A percentile compares a stretch with the other conserved stretches of the same genome.
These are phyloP conservation scores for Mycosphaerella sp. DNA, from an alignment of 2,329 filamentous ascomycete genomes.

Conservation along the genomic window DNA sequence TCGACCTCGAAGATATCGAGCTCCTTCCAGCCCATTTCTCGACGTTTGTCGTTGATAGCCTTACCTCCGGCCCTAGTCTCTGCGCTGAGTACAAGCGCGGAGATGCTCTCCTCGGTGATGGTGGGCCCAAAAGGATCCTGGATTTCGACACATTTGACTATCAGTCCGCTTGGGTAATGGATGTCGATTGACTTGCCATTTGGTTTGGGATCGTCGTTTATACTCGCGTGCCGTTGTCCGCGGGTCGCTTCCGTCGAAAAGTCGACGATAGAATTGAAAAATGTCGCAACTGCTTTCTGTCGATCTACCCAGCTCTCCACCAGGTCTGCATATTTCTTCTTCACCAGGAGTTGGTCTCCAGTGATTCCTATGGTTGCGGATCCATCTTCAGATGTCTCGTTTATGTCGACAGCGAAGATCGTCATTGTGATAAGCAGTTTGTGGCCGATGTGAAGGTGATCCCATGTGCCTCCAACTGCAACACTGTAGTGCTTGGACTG, in stretches of 20 bases:
- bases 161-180: slow-evolving; percentile 56
- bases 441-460: slow-evolving; percentile 91
- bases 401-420: slow-evolving; percentile 58
- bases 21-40: slow-evolving; percentile 65
- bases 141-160: slow-evolving; percentile 75
- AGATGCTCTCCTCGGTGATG: slow-evolving; percentile 70
- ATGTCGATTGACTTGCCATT: slow-evolving; percentile 53
- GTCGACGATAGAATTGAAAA: slow-evolving; percentile 59
- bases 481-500: slow-evolving; percentile 52
- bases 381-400: slow-evolving; percentile 36
- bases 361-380: slow-evolving; percentile 79
- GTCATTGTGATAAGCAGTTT: slow-evolving; percentile 93
- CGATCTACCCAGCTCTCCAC: slow-evolving; percentile 76
- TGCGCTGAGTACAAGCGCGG: slow-evolving; percentile 75
- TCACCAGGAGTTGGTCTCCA: slow-evolving; percentile 74
- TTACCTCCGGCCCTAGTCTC: slow-evolving; percentile 80
- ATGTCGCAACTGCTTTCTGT: slow-evolving; percentile 62
- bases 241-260: slow-evolving; percentile 43
- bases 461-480: slow-evolving; percentile 88
- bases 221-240: slow-evolving; percentile 33
- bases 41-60: slow-evolving; percentile 78
- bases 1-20: slow-evolving; percentile 85
- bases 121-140: slow-evolving; percentile 87
- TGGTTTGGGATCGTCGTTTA: slow-evolving; percentile 39
- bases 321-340: slow-evolving; percentile 79